Base-by-base conservation (phyloP, 257 asterid species). In the Nicotiana otophora region DNA sequence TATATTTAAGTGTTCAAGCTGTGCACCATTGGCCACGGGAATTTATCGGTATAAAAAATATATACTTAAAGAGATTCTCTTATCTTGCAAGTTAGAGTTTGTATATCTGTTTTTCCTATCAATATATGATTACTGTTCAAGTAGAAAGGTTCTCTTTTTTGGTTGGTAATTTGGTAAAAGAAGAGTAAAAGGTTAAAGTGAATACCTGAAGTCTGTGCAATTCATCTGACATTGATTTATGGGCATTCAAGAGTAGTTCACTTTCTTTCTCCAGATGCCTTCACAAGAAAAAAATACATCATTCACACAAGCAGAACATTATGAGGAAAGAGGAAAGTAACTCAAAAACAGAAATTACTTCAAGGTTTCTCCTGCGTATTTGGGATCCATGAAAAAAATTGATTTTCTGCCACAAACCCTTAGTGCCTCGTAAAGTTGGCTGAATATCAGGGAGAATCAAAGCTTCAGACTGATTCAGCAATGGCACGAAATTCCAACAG, bases 211-310 rank as follows among this genome's bases (percentile, higher is more conserved):
- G 98, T 36, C 79, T 89, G 55, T 91, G 98, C 88, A 96, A 84
- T 86, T 94, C 97, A 84, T 92, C 87, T 10, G 97, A 89, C 94
- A 94, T 91, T 0, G 97, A 89, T 80, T 86, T 87, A 78, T 93
- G 86, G 16, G 92, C 93, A 46, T 92, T 94, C 82, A 81, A 86
- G 54, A 93, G 91, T 86, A 96, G 90, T 84, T 92, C 94, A 46
- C 83, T 81, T 85, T 96, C 92, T 88, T 90, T 94, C 88, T 94
- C 98, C 86, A 96, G 83, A 88, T 94, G 98, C 88, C 99, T 95
- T 89, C 70, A 82, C 28, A 46, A 80, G 4, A 39, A 42, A 33
- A 67, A 2, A 77, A 39, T 65, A 69, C 15, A 42, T 19, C 7
- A 5, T 33, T 6, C 26, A 30, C 46, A 31, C 16, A 8, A 67